Percentiles rank a stretch among this genome's conserved stretches.
Conservation (phyloP, 306 rosid genomes). For the Dicorynia guianensis region DNA sequence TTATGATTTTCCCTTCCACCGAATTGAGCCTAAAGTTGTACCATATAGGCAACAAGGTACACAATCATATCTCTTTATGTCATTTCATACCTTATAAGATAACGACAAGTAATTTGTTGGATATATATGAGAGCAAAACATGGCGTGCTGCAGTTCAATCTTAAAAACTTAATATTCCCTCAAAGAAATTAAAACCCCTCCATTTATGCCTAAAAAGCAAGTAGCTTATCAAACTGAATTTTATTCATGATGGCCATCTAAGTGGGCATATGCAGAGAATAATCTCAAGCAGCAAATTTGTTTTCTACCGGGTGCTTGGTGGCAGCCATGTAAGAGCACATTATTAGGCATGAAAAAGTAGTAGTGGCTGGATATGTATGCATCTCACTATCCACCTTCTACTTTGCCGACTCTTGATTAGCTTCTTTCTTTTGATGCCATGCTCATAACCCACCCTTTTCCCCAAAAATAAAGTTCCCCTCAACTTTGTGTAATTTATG, state of each 20-base stretch:
- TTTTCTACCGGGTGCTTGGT: constrained; percentile 34
- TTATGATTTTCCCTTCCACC: neutral
- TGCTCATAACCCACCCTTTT: constrained; percentile 31
- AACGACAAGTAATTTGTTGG: neutral
- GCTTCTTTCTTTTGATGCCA: constrained; percentile 33
- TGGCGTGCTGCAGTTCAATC: neutral
- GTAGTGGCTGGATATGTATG: constrained; percentile 36
- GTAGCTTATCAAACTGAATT: neutral
- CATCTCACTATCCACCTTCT: constrained; percentile 53
- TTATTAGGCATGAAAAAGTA: constrained; percentile 8
- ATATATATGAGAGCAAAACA: neutral
- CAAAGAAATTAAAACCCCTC: constrained; percentile 5
- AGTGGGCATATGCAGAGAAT: constrained; percentile 31
- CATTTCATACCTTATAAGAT: neutral
- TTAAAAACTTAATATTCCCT: neutral
- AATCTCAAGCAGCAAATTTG: constrained; percentile 24
- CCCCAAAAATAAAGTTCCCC: constrained; percentile 30
- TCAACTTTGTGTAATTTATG: constrained; percentile 31
- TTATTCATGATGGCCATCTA: neutral
- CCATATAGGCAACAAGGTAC: neutral
- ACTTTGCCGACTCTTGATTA: constrained; percentile 38
- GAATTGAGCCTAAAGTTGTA: neutral
- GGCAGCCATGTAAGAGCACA: constrained; percentile 59
- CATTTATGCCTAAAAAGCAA: neutral
- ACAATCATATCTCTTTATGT: neutral